Conservation (phyloP, 805 yeast genomes). For the Zygosaccharomyces siamensis region DNA sequence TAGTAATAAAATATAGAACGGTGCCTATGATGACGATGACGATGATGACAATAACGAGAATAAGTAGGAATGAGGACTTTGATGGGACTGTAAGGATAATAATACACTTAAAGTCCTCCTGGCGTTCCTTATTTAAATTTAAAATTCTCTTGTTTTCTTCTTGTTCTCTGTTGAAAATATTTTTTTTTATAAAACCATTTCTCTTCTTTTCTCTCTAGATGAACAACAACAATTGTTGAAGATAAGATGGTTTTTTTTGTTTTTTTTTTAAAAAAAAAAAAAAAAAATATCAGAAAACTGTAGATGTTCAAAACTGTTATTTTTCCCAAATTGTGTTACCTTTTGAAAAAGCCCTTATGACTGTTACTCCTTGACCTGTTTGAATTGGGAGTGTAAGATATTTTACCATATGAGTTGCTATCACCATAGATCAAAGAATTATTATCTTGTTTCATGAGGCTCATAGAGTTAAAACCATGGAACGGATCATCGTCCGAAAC, state of each 20-base stretch:
- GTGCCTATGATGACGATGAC: not conserved
- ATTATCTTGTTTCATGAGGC: conserved; percentile 68
- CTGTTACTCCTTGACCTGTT: conserved; percentile 40
- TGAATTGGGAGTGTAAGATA: conserved; percentile 38
- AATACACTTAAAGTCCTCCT: not conserved
- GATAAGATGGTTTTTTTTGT: no score
- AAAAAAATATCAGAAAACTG: no score
- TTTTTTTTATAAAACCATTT: not conserved
- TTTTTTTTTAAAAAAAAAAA: no score
- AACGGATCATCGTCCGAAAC: conserved; percentile 64
- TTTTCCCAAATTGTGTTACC: conserved; percentile 9
- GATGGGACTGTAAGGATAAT: not conserved
- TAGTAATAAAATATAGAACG: not conserved
- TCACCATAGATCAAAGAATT: conserved; percentile 47
- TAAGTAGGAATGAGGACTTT: not conserved
- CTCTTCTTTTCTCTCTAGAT: not conserved
- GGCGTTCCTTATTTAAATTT: not conserved
- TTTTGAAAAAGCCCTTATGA: conserved; percentile 34
- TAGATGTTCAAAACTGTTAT: not conserved
- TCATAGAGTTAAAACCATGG: conserved; percentile 78
- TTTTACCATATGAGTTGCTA: conserved; percentile 39
- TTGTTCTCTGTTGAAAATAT: not conserved
- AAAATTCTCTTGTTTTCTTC: not conserved
- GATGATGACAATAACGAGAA: not conserved
- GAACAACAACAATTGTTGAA: no score